Conservation (phyloP, 1,139 yeast genomes). For the Chernovozyma sophiae-reginae region DNA sequence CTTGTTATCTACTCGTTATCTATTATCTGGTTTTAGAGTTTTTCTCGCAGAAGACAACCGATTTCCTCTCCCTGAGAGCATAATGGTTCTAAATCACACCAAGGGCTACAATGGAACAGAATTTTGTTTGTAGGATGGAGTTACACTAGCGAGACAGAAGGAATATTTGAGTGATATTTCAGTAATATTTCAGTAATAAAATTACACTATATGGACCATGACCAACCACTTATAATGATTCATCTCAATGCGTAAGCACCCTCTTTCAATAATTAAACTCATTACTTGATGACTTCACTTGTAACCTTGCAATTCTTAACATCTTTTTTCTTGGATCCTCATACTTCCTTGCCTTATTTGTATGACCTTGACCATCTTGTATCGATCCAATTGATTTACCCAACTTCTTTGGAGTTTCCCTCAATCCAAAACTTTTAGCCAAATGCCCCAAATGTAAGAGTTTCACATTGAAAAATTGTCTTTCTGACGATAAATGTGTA, state of each 20-base stretch:
- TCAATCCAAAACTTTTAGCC: slow-evolving; percentile 88
- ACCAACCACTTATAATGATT: too few species aligned
- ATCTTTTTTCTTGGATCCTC: slow-evolving; percentile 66
- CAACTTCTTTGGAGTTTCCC: slow-evolving; percentile 87
- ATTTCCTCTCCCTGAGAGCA: too few species aligned
- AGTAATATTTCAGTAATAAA: too few species aligned
- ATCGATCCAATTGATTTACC: slow-evolving; percentile 35
- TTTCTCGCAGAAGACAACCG: too few species aligned
- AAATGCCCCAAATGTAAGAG: slow-evolving; percentile 87
- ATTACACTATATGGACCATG: too few species aligned
- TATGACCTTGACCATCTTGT: slow-evolving; percentile 6
- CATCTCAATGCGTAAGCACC: background rate
- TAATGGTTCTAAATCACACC: too few species aligned
- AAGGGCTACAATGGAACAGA: too few species aligned
- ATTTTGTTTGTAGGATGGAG: too few species aligned
- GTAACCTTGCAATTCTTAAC: slow-evolving; percentile 73
- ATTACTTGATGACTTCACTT: slow-evolving; percentile 55
- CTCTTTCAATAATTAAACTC: slow-evolving; percentile 63
- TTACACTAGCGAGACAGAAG: too few species aligned
- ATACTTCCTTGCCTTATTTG: slow-evolving; percentile 32
- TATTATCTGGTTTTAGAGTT: too few species aligned
- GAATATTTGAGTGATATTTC: too few species aligned
- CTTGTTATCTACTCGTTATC: too few species aligned
- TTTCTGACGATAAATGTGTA: slow-evolving; percentile 84
- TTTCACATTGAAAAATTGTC: slow-evolving; percentile 74